These are phyloP conservation scores for Xylaria hypoxylon DNA, from an alignment of 2,329 filamentous ascomycete species.

Conservation along the genomic window DNA sequence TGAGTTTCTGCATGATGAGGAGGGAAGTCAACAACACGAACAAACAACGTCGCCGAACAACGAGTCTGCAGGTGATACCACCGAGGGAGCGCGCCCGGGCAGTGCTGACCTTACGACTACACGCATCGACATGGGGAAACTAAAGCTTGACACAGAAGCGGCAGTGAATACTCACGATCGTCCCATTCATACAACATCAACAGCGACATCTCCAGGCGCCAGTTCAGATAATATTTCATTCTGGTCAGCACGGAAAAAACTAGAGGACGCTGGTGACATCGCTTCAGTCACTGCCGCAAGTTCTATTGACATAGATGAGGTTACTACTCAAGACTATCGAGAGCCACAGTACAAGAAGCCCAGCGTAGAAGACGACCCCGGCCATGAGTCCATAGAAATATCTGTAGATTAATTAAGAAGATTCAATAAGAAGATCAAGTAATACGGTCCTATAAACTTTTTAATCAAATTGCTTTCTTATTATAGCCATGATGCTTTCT, in stretches of 20 bases:
- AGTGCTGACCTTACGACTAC: not conserved
- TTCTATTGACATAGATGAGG: conserved; percentile 38
- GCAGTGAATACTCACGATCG: not conserved
- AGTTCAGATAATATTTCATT: conserved; percentile 46
- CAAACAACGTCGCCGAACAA: not conserved
- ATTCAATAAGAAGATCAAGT: not conserved
- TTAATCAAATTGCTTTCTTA: not conserved
- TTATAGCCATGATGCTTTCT: not conserved
- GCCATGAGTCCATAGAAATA: conserved; percentile 3
- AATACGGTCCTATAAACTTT: not conserved
- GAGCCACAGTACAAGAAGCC: conserved; percentile 39
- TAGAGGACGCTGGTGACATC: conserved; percentile 38
- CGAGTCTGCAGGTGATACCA: not conserved
- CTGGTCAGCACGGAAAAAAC: conserved; percentile 44
- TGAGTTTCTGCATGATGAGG: conserved; percentile 14
- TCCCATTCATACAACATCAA: conserved; percentile 10
- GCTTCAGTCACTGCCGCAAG: conserved; percentile 46
- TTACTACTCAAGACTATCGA: not conserved
- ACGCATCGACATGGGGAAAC: conserved; percentile 5
- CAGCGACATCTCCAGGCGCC: conserved; percentile 41
- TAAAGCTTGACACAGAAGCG: conserved; percentile 33
- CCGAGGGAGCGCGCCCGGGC: not conserved
- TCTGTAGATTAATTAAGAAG: not conserved
- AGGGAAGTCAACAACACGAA: conserved; percentile 13
- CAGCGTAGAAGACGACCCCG: conserved; percentile 44